Conservation (phyloP, 2,329 filamentous ascomycete species). For the Hypoxylon sp. region DNA sequence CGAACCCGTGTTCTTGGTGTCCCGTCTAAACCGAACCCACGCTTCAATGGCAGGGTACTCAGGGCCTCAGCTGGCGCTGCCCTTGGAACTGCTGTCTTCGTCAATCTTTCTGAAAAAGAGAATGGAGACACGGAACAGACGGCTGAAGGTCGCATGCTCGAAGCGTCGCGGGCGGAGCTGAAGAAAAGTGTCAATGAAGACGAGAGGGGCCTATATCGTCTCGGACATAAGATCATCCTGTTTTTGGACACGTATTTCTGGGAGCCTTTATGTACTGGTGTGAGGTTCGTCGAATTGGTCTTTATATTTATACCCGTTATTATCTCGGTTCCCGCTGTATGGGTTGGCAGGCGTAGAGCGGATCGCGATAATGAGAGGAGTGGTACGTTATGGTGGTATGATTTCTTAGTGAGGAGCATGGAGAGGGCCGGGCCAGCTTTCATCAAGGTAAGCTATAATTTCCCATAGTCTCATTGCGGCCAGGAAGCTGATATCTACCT, state of each 20-base stretch:
- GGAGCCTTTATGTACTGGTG: slow-evolving; percentile 87
- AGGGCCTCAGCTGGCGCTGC: slow-evolving; percentile 55
- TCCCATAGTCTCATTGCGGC: background rate
- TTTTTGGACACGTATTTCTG: slow-evolving; percentile 78
- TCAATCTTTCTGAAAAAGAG: slow-evolving; percentile 68
- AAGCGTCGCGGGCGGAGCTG: slow-evolving; percentile 82
- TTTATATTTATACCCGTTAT: slow-evolving; percentile 94
- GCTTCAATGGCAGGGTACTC: slow-evolving; percentile 51
- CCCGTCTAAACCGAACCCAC: slow-evolving; percentile 25
- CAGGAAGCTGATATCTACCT: slow-evolving; percentile 34
- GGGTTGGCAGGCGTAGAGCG: slow-evolving; percentile 75
- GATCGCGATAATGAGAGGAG: slow-evolving; percentile 78
- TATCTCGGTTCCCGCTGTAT: slow-evolving; percentile 80
- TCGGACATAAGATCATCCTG: slow-evolving; percentile 70
- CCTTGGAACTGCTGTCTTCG: slow-evolving; percentile 68
- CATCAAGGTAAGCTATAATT: slow-evolving; percentile 77
- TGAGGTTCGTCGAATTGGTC: slow-evolving; percentile 88
- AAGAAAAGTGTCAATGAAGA: slow-evolving; percentile 73
- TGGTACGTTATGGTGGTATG: slow-evolving; percentile 95
- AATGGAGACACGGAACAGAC: slow-evolving; percentile 68
- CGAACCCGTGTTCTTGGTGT: slow-evolving; percentile 24
- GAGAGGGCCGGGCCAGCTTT: slow-evolving; percentile 94
- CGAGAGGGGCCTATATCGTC: slow-evolving; percentile 67
- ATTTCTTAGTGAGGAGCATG: slow-evolving; percentile 87
- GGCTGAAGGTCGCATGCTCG: slow-evolving; percentile 86